These are phyloP conservation scores for Trichosporon sp. DNA, from an alignment of 1,284 basidiomycete species.

Conservation along the genomic window DNA sequence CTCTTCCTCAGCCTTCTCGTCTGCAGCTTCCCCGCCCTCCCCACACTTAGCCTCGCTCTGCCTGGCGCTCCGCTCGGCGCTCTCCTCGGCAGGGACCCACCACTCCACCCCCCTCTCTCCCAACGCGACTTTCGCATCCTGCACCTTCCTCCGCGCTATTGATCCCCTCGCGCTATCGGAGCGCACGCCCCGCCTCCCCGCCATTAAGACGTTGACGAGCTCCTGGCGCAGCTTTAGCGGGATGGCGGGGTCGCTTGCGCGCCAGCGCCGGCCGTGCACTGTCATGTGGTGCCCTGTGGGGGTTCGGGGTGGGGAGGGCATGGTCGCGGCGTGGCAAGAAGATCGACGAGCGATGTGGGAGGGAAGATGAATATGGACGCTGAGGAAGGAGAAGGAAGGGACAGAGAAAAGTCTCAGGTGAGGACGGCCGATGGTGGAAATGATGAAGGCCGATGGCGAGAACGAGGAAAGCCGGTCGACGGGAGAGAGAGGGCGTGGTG, in stretches of 20 bases:
- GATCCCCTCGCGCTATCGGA: neutral
- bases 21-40: too few species aligned
- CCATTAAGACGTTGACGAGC: constrained; percentile 16
- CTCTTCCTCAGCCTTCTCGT: too few species aligned
- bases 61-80: neutral
- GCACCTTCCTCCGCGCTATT: neutral
- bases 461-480: too few species aligned
- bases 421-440: too few species aligned
- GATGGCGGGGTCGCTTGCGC: constrained; percentile 9
- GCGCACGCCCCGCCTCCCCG: neutral
- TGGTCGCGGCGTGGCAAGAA: neutral
- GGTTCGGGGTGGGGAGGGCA: neutral
- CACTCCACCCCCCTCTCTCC: constrained; percentile 12
- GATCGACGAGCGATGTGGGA: neutral
- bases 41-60: too few species aligned
- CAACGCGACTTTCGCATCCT: constrained; percentile 16
- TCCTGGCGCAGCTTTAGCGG: constrained; percentile 7
- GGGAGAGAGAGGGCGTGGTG: too few species aligned
- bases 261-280: constrained; percentile 13
- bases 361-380: neutral
- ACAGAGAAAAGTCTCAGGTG: too few species aligned
- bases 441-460: too few species aligned
- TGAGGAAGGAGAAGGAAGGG: neutral
- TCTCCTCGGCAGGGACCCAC: neutral
- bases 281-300: constrained; percentile 3